A percentile compares a stretch with the other conserved stretches of the same genome.
Conservation (phyloP, 1,284 basidiomycete genomes). For the Leccinum solheimii region DNA sequence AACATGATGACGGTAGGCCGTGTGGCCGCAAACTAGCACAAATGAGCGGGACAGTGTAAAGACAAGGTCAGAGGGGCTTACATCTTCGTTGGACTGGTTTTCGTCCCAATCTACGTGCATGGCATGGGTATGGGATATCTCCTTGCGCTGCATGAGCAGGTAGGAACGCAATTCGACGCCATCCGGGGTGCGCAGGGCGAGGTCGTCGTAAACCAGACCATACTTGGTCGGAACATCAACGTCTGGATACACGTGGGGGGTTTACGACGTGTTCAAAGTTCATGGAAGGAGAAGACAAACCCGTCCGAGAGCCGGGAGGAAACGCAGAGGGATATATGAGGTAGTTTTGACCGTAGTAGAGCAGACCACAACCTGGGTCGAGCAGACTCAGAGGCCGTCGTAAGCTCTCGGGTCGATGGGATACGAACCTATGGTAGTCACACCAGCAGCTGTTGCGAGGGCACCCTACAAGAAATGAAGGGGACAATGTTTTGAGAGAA, state of each 20-base stretch:
- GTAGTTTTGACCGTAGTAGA: constrained; percentile 84
- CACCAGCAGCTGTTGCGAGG: constrained; percentile 63
- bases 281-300: constrained; percentile 40
- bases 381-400: not conserved
- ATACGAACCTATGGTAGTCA: constrained; percentile 62
- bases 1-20: constrained; percentile 88
- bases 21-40: constrained; percentile 57
- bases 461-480: constrained; percentile 52
- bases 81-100: constrained; percentile 49
- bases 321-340: constrained; percentile 90
- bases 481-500: too few species aligned
- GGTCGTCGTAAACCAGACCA: constrained; percentile 71
- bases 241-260: constrained; percentile 41
- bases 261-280: not conserved
- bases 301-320: constrained; percentile 77
- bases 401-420: not conserved
- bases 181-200: constrained; percentile 67
- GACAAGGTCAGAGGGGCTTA: constrained; percentile 25
- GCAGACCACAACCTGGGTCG: constrained; percentile 62
- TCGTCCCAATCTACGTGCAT: constrained; percentile 34
- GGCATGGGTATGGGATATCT: constrained; percentile 32
- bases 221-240: constrained; percentile 72
- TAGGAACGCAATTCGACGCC: constrained; percentile 61
- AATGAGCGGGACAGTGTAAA: not conserved
- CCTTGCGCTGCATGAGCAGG: constrained; percentile 53